Evolutionary conservation across 164 flowering plant genomes (phyloP), one percentile per base, ranked within the genome.

Genomic region (Kingdonia uniflora): DNA sequence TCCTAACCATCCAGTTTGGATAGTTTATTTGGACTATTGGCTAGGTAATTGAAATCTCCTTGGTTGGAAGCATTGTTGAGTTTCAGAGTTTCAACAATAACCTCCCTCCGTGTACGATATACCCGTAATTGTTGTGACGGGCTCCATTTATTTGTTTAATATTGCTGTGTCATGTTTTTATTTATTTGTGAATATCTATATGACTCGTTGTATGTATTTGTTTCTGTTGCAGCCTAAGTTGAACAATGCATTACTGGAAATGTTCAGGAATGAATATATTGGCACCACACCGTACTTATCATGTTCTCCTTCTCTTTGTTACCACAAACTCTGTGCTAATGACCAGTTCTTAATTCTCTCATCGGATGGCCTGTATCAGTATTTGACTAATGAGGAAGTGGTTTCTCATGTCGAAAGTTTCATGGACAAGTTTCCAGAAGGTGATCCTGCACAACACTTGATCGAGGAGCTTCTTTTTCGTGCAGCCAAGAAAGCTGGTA

Each of bases 401-500:
- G 99, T 87, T 73, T 76, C 83, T 61, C 68, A 68, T 63, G 87
- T 89, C 49, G 89, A 78, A 65, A 73, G 49, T 67, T 92, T 92
- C 64, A 81, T 89, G 87, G 97, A 85, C 79, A 89, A 78, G 68
- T 87, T 72, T 69, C 97, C 96, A 10, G 99, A 94, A 53, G 97
- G 97, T 47, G 99, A 94, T 64, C 99, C 99, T 48, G 99, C 97
- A 12, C 99, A 94, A 50, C 92, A 94, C 67, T 68, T 94, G 44
- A 87, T 94, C 55, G 96, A 89, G 70, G 99, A 94, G 74, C 86
- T 94, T 68, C 90, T 94, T 20, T 68, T 58, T 37, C 94, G 97
- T 64, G 99, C 99, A 59, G 99, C 99, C 40, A 87, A 83, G 71
- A 94, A 89, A 81, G 99, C 99, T 57, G 99, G 99, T 94, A 79